phyloP scores from a whole-genome alignment of 75 land plant species.

The Adiantum capillusveneris region DNA sequence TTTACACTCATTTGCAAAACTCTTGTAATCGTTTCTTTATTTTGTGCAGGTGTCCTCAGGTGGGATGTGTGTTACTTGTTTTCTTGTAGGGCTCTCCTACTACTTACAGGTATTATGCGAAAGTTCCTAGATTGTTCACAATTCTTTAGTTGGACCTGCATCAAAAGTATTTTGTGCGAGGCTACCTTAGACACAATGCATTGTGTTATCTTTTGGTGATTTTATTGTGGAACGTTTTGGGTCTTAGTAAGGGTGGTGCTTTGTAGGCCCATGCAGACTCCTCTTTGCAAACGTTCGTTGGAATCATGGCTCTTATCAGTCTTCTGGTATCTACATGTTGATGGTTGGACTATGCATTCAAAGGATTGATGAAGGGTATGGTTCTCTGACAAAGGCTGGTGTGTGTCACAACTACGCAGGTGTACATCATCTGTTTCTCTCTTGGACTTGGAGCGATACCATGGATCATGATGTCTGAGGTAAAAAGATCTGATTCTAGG shows the following conservation, averaged over 20 bases:
- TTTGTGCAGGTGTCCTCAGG: slow-evolving; percentile 37
- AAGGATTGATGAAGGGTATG: no score
- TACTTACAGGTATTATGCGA: slow-evolving; percentile 29
- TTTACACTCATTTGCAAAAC: no score
- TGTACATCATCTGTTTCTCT: slow-evolving; percentile 58
- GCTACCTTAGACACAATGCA: no score
- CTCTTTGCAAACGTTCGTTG: slow-evolving; percentile 30
- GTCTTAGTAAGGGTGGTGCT: no score
- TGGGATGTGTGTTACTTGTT: slow-evolving; percentile 39
- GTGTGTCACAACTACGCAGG: slow-evolving; percentile 32
- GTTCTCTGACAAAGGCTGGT: no score
- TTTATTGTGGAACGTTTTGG: no score
- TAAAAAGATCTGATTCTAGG: slow-evolving; percentile 13
- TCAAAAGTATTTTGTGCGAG: no score
- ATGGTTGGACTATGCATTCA: no score
- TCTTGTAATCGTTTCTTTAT: no score
- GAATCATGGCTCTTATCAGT: slow-evolving; percentile 49
- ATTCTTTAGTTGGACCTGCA: no score
- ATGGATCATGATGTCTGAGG: slow-evolving; percentile 98
- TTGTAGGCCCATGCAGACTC: slow-evolving; percentile 13
- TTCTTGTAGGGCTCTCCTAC: slow-evolving; percentile 38
- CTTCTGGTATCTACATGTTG: slow-evolving; percentile 48
- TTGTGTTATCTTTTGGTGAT: no score
- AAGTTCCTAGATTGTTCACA: no score
- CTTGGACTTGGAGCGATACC: slow-evolving; percentile 88